These are phyloP conservation scores for Detonula confervacea DNA, from an alignment of 352 stramenopile genomes.

Conservation along the genomic window DNA sequence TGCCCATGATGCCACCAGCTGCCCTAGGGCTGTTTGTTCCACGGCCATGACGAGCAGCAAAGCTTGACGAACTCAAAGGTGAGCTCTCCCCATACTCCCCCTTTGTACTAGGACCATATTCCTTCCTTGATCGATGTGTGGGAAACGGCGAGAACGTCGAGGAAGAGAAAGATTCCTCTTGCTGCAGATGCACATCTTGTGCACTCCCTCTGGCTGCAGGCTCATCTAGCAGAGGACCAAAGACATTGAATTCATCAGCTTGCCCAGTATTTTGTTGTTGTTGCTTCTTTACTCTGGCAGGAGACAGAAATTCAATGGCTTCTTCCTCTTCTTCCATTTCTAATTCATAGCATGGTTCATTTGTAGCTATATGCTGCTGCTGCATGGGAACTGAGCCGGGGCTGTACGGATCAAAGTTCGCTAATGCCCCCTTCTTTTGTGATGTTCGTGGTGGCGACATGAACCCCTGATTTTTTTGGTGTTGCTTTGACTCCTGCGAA, in stretches of 20 bases:
- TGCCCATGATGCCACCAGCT: too few relatives aligned
- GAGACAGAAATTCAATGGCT: conserved; percentile 25
- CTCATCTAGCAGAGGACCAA: conserved; percentile 2
- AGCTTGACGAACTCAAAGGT: background rate
- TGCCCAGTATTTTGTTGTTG: too few relatives aligned
- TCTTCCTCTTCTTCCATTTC: conserved; percentile 51
- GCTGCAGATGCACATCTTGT: too few relatives aligned
- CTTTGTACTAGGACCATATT: conserved; percentile 1
- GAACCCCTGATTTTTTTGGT: background rate
- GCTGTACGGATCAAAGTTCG: conserved; percentile 40
- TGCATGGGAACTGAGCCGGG: background rate
- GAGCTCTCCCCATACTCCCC: background rate
- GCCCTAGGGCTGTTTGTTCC: background rate
- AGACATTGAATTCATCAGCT: background rate
- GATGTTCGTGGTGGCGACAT: background rate
- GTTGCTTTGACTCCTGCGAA: too few relatives aligned
- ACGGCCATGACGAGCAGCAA: background rate
- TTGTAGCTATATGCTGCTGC: background rate
- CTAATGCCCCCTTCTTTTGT: background rate
- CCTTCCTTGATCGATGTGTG: conserved; percentile 3
- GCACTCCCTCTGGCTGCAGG: too few relatives aligned
- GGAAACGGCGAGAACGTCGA: conserved; percentile 30
- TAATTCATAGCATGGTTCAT: conserved; percentile 10
- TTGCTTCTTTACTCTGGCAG: background rate
- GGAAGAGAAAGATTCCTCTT: background rate